Evolutionary conservation across 164 flowering plant species (phyloP).

Genomic region (Nymphaea thermarum): DNA sequence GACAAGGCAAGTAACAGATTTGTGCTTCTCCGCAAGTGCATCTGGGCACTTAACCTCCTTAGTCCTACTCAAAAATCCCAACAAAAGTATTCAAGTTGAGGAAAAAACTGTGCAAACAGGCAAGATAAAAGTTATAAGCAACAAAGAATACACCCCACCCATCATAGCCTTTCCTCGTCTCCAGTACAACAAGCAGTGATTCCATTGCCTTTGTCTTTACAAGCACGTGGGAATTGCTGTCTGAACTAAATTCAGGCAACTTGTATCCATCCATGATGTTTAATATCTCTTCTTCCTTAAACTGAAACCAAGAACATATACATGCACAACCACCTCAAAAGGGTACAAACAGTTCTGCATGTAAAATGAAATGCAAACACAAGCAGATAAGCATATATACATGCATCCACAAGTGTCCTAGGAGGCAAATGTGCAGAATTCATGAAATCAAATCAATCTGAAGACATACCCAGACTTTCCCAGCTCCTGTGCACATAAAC

Average conservation of each 20-base stretch:
- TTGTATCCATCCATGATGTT: constrained; percentile 29
- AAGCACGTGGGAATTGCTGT: constrained; percentile 17
- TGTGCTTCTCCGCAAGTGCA: constrained; percentile 46
- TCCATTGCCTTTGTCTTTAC: constrained; percentile 48
- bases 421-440: too few relatives aligned
- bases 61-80: constrained; percentile 23
- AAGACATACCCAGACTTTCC: constrained; percentile 67
- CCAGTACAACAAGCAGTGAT: constrained; percentile 25
- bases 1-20: constrained; percentile 51
- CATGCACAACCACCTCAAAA: too few relatives aligned
- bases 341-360: too few relatives aligned
- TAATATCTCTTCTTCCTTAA: constrained; percentile 42
- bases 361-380: too few relatives aligned
- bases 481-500: constrained; percentile 43
- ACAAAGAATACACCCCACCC: constrained; percentile 34
- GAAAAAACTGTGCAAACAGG: background rate
- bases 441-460: background rate
- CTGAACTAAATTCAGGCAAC: constrained; percentile 22
- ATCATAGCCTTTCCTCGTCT: constrained; percentile 24
- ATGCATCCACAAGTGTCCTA: too few relatives aligned
- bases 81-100: background rate
- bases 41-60: constrained; percentile 85
- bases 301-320: constrained; percentile 22
- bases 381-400: too few relatives aligned
- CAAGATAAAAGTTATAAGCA: constrained; percentile 1